Evolutionary conservation across 2,329 filamentous ascomycete genomes (phyloP), one percentile per base, ranked within the genome.

Genomic region (Ophiostoma sp.): DNA sequence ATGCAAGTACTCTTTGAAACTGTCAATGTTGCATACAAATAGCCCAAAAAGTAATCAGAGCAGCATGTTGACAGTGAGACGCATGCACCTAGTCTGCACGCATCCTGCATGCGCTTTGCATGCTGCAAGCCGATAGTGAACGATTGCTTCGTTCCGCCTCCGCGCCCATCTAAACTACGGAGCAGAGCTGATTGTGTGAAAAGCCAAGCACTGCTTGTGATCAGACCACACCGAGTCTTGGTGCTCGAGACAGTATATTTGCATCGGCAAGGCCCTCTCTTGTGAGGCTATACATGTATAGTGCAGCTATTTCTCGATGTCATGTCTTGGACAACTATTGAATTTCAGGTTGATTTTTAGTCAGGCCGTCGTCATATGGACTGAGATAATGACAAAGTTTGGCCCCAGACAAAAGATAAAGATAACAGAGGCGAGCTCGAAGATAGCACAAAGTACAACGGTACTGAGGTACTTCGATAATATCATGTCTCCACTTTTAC

Each of bases 141-240:
- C 13, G 52, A 57, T 57, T 57, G 10, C 11, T 31, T 54, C 52
- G 23, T 57, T 57, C 52, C 52, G 52, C 23, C 52, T 57, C 52
- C 52, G 52, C 52, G 52, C 52, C 31, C 23, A 7, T 57, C n/a
- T 57, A 27, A 4, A 4, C 52, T 7, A 20, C 8, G 39, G 27
- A 31, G 27, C 13, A 39, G 36, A 39, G 52, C 52, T 8, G 23
- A 27, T 7, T 27, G 3, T 11, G 17, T 15, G 6, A 11, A 1
- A 8, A 31, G 52, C 52, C 52, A 57, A 57, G 52, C n/a, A 23
- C 27, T 27, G 52, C 23, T 27, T 27, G 8, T 27, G 20, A 31
- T 57, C 52, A 57, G 10, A 57, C 52, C 23, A 57, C 52, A 57
- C 52, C 52, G 52, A 57, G 23, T 57, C 52, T 31, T 48, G 44